phyloP scores from a whole-genome alignment of 2,329 filamentous ascomycete genomes.

The Neonectria punicea region DNA sequence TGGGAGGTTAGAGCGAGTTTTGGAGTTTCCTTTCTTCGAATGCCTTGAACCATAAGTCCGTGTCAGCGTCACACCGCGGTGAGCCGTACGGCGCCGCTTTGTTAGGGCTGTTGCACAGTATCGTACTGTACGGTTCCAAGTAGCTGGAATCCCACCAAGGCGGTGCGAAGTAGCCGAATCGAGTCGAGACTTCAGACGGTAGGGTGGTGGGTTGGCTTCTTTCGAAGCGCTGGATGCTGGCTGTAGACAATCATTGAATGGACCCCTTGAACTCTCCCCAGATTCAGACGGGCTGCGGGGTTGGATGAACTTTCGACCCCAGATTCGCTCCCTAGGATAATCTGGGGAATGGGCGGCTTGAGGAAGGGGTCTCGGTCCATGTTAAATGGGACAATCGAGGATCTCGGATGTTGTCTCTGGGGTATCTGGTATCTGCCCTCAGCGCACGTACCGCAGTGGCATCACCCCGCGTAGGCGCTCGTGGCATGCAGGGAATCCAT shows the following conservation, averaged over 20 bases:
- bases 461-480: constrained; percentile 32
- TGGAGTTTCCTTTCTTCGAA: background rate
- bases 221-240: background rate
- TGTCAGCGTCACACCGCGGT: constrained; percentile 18
- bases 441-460: constrained; percentile 28
- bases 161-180: constrained; percentile 4
- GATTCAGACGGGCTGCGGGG: constrained; percentile 16
- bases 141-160: constrained; percentile 23
- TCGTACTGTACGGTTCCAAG: constrained; percentile 23
- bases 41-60: background rate
- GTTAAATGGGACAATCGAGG: constrained; percentile 24
- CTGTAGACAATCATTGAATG: background rate
- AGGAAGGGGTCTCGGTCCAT: constrained; percentile 13
- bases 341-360: constrained; percentile 3
- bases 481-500: constrained; percentile 29
- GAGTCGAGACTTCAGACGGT: constrained; percentile 23
- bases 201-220: constrained; percentile 18
- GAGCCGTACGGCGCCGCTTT: constrained; percentile 2
- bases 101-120: constrained; percentile 20
- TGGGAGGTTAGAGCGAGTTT: constrained; percentile 16
- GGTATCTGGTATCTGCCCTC: constrained; percentile 26
- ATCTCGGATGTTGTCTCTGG: constrained; percentile 28
- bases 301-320: constrained; percentile 5
- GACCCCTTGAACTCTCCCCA: constrained; percentile 9
- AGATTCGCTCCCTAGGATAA: constrained; percentile 6